Percentiles rank a stretch among this genome's conserved stretches.
Evolutionary conservation across 2,329 filamentous ascomycete species (phyloP).

Genomic region (Pezicula neosporulosa): DNA sequence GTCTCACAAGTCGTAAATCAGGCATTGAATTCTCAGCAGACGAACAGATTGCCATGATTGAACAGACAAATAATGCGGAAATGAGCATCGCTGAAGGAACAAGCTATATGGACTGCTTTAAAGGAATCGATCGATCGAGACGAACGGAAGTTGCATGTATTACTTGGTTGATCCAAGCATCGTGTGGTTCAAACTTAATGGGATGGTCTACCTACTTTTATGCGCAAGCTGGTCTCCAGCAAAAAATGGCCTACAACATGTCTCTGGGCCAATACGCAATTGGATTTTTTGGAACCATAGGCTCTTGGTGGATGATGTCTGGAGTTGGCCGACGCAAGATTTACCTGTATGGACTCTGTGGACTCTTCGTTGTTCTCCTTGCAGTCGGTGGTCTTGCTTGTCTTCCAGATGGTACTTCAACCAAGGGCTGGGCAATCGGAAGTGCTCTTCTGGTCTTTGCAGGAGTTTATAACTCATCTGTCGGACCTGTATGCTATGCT

Average conservation of each 20-base stretch:
- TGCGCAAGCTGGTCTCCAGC: slow-evolving; percentile 47
- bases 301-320: slow-evolving; percentile 45
- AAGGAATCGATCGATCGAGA: slow-evolving; percentile 40
- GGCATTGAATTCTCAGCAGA: slow-evolving; percentile 17
- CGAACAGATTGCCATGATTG: slow-evolving; percentile 43
- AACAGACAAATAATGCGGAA: slow-evolving; percentile 54
- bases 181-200: slow-evolving; percentile 59
- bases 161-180: slow-evolving; percentile 59
- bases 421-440: slow-evolving; percentile 39
- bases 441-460: slow-evolving; percentile 37
- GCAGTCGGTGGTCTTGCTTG: slow-evolving; percentile 43
- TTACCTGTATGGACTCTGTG: slow-evolving; percentile 42
- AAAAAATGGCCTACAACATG: slow-evolving; percentile 48
- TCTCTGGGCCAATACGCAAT: slow-evolving; percentile 43
- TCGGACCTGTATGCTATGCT: slow-evolving; percentile 40
- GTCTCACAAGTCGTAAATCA: slow-evolving; percentile 31
- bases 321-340: slow-evolving; percentile 46
- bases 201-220: slow-evolving; percentile 61
- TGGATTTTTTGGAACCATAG: slow-evolving; percentile 46
- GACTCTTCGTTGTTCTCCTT: slow-evolving; percentile 37
- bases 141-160: slow-evolving; percentile 51
- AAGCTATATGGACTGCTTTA: slow-evolving; percentile 48
- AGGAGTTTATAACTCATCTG: slow-evolving; percentile 38
- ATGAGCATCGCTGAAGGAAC: slow-evolving; percentile 38
- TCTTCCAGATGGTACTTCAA: slow-evolving; percentile 33